Conservation (phyloP, 768 basidiomycete genomes). For the Scleroderma bovista region DNA sequence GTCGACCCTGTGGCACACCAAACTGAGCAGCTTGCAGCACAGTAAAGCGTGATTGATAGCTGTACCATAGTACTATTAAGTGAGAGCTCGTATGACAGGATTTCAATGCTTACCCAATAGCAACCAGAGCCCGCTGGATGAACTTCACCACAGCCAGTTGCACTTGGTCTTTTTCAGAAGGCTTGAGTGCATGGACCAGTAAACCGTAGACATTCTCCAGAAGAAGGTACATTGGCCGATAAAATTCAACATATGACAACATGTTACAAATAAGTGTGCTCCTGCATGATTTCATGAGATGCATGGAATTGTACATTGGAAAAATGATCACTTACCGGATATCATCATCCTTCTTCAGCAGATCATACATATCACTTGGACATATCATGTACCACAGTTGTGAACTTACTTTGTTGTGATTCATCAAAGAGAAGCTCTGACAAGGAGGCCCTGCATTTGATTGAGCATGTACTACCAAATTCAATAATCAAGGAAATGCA, state of each 20-base stretch:
- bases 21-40: constrained; percentile 67
- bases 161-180: constrained; percentile 36
- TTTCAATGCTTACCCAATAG: constrained; percentile 49
- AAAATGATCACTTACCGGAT: constrained; percentile 37
- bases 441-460: constrained; percentile 60
- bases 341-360: constrained; percentile 49
- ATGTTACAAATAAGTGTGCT: constrained; percentile 63
- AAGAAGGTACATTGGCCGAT: constrained; percentile 56
- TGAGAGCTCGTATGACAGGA: neutral
- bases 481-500: constrained; percentile 20
- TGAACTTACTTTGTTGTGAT: constrained; percentile 50
- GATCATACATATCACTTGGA: neutral
- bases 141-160: constrained; percentile 62
- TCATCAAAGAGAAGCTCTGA: constrained; percentile 64
- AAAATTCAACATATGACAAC: constrained; percentile 65
- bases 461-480: neutral
- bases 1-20: constrained; percentile 65
- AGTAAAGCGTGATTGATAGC: constrained; percentile 62
- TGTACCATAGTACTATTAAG: constrained; percentile 6
- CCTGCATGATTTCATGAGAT: constrained; percentile 26
- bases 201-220: constrained; percentile 72
- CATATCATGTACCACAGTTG: neutral
- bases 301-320: neutral
- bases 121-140: constrained; percentile 51
- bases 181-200: constrained; percentile 43